Evolutionary conservation across 2,329 filamentous ascomycete species (phyloP).

Genomic region (Diaporthe humulicola): DNA sequence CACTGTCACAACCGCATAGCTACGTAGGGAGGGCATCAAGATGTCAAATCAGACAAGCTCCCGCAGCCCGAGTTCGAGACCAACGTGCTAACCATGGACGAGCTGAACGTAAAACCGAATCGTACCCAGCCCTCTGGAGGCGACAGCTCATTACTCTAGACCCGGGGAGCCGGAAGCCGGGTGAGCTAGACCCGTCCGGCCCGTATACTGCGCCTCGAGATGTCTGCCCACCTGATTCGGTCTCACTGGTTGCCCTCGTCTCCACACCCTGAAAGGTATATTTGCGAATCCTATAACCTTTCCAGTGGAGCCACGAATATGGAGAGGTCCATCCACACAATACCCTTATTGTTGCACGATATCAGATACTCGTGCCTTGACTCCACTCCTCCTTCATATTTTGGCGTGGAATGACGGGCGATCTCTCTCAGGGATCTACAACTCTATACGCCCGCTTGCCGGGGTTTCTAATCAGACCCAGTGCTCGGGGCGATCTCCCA

Average conservation of each 20-base stretch:
- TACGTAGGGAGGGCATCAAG: background rate
- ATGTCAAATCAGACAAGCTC: conserved; percentile 17
- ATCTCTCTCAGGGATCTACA: conserved; percentile 8
- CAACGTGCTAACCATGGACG: background rate
- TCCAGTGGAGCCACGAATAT: background rate
- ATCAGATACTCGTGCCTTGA: background rate
- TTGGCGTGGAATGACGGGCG: conserved; percentile 12
- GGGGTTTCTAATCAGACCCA: background rate
- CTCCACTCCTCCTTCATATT: background rate
- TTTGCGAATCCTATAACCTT: background rate
- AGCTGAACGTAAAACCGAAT: conserved; percentile 7
- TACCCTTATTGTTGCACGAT: background rate
- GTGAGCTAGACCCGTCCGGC: background rate
- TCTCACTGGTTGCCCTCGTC: background rate
- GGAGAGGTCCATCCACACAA: conserved; percentile 3
- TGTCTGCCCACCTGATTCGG: background rate
- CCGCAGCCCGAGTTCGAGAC: background rate
- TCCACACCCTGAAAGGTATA: background rate
- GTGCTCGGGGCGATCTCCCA: conserved; percentile 26
- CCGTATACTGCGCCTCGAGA: conserved; percentile 1
- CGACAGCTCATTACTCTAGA: background rate
- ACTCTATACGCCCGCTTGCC: conserved; percentile 15
- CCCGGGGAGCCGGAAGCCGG: conserved; percentile 17
- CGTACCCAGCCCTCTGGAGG: background rate
- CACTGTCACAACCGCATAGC: background rate